Evolutionary conservation across 148 eudicot genomes (phyloP).

Genomic region (Heliamphora exappendiculata): DNA sequence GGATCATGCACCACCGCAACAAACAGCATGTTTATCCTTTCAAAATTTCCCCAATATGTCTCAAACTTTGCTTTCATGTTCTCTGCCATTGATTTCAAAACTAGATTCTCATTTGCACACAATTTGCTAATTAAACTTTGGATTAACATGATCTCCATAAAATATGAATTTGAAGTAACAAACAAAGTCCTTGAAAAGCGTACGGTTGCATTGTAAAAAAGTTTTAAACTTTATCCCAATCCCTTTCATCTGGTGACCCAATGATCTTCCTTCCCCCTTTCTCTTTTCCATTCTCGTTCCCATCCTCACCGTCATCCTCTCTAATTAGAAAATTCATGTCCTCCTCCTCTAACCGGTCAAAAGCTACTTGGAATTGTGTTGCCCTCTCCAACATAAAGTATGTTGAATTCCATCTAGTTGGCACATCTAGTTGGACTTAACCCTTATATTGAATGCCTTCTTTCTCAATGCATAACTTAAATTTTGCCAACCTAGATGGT

Average conservation of each 20-base stretch:
- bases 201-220: too few species aligned
- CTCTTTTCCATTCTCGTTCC: background rate
- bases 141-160: background rate
- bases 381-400: too few species aligned
- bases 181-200: too few species aligned
- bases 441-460: background rate
- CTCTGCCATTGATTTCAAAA: background rate
- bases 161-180: background rate
- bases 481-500: background rate
- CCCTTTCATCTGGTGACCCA: background rate
- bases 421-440: too few species aligned
- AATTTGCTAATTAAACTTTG: background rate
- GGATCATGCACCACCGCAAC: background rate
- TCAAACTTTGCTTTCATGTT: background rate
- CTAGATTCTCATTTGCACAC: background rate
- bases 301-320: background rate
- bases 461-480: background rate
- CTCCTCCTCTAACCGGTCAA: background rate
- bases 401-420: too few species aligned
- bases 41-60: background rate
- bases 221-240: too few species aligned
- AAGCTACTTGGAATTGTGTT: background rate
- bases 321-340: too few species aligned
- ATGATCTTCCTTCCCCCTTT: background rate
- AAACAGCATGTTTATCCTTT: background rate